A percentile compares a stretch with the other conserved stretches of the same genome.
phyloP scores from a whole-genome alignment of 1,284 basidiomycete species.

The Chiua sp. region DNA sequence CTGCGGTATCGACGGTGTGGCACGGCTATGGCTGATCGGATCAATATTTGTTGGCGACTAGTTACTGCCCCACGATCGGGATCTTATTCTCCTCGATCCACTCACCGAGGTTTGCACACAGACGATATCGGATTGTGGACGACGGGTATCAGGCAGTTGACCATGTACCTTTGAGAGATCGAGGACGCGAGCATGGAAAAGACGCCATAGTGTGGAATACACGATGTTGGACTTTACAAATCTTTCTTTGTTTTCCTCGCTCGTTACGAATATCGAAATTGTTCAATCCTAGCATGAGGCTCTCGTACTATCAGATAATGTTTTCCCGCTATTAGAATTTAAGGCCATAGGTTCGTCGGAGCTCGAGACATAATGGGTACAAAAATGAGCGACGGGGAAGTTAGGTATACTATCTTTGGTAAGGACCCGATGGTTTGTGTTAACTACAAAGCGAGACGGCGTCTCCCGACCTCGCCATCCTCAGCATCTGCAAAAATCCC shows the following conservation, averaged over 20 bases:
- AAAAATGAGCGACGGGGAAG: too few species aligned
- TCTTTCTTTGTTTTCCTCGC: neutral
- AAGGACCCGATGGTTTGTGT: too few species aligned
- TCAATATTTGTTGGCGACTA: slow-evolving; percentile 59
- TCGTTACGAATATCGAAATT: slow-evolving; percentile 5
- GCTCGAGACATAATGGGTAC: too few species aligned
- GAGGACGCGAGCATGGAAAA: neutral
- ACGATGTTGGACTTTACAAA: neutral
- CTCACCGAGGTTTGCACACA: slow-evolving; percentile 76
- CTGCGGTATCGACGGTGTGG: slow-evolving; percentile 37
- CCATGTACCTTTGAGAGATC: slow-evolving; percentile 56
- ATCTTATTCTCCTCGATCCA: slow-evolving; percentile 79
- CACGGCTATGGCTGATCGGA: slow-evolving; percentile 56
- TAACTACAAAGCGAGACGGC: neutral
- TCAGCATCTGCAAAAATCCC: slow-evolving; percentile 54
- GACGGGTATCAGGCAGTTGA: slow-evolving; percentile 85
- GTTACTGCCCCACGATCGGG: slow-evolving; percentile 70
- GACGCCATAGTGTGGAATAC: neutral
- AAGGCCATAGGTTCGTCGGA: too few species aligned
- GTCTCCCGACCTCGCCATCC: neutral
- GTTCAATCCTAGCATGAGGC: too few species aligned
- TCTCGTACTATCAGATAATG: too few species aligned
- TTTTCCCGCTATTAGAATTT: too few species aligned
- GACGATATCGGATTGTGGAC: slow-evolving; percentile 90
- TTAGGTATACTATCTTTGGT: neutral